A percentile compares a stretch with the other conserved stretches of the same genome.
phyloP scores from a whole-genome alignment of 2,329 filamentous ascomycete genomes.

The Fusarium phyllophilum region DNA sequence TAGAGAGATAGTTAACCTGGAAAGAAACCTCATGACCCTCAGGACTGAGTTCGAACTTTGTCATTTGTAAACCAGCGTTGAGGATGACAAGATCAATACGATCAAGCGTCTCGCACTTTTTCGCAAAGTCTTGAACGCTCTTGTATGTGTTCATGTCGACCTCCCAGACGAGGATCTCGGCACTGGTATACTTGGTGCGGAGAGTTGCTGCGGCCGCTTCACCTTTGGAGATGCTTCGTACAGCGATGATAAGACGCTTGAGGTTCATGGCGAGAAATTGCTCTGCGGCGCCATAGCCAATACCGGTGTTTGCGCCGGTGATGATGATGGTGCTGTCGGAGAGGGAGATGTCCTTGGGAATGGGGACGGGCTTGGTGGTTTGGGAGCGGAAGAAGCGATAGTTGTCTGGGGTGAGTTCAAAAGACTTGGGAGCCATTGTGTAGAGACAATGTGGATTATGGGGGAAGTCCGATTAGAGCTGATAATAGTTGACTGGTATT shows the following conservation, averaged over 20 bases:
- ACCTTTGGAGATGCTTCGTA: slow-evolving; percentile 56
- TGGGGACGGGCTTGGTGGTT: slow-evolving; percentile 37
- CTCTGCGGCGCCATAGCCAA: slow-evolving; percentile 57
- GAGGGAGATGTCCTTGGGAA: slow-evolving; percentile 41
- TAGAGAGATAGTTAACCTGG: slow-evolving; percentile 55
- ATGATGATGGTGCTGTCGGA: slow-evolving; percentile 56
- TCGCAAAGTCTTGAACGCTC: slow-evolving; percentile 56
- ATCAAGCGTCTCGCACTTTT: slow-evolving; percentile 47
- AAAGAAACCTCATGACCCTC: slow-evolving; percentile 54
- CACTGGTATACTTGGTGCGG: slow-evolving; percentile 35
- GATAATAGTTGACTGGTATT: not conserved
- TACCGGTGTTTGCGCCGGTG: slow-evolving; percentile 60
- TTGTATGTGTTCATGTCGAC: slow-evolving; percentile 60
- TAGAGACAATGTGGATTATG: not conserved
- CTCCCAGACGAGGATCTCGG: slow-evolving; percentile 58
- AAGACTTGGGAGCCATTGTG: slow-evolving; percentile 40
- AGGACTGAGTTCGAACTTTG: slow-evolving; percentile 35
- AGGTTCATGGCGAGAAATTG: slow-evolving; percentile 54
- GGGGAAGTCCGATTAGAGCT: not conserved
- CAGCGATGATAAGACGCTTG: slow-evolving; percentile 58
- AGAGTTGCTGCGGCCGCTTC: slow-evolving; percentile 48
- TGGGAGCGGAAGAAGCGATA: slow-evolving; percentile 44
- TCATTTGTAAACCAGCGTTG: slow-evolving; percentile 54
- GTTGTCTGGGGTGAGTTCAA: slow-evolving; percentile 22
- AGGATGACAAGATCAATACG: slow-evolving; percentile 58